These are phyloP conservation scores for Bipolaris gigantea DNA, from an alignment of 2,329 filamentous ascomycete genomes.

Conservation along the genomic window DNA sequence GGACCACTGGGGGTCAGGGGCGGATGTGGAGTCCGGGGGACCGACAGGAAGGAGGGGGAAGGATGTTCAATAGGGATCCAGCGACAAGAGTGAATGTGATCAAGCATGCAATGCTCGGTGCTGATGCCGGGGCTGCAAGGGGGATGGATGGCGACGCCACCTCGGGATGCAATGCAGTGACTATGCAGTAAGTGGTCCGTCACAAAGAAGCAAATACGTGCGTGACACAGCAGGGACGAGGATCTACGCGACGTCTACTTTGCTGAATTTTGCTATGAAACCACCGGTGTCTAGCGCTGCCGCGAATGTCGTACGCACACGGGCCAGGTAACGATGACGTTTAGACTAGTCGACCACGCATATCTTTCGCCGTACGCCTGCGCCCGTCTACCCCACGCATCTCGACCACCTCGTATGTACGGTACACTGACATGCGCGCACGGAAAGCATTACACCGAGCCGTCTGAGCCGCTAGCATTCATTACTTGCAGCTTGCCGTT, in stretches of 20 bases:
- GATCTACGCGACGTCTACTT: neutral
- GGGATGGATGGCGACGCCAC: neutral
- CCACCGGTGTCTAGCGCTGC: constrained; percentile 5
- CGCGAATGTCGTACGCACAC: constrained; percentile 12
- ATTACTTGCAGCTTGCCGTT: constrained; percentile 11
- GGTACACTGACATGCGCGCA: constrained; percentile 16
- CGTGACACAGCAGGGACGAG: constrained; percentile 1
- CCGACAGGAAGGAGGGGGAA: neutral
- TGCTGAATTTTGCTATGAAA: constrained; percentile 1
- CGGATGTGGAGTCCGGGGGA: neutral
- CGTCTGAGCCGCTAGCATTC: constrained; percentile 15
- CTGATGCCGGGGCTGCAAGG: neutral
- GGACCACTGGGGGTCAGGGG: neutral
- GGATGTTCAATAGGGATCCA: neutral
- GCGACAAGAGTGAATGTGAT: constrained; percentile 1
- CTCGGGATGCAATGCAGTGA: neutral
- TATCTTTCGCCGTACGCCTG: constrained; percentile 2
- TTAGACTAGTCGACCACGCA: constrained; percentile 23
- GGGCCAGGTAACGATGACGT: constrained; percentile 37
- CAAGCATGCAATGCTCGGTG: neutral
- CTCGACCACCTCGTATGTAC: constrained; percentile 8
- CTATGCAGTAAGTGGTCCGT: neutral
- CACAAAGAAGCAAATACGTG: constrained; percentile 4
- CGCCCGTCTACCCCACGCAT: constrained; percentile 9
- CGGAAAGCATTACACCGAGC: constrained; percentile 11